Evolutionary conservation across 2,329 filamentous ascomycete genomes (phyloP), one percentile per base, ranked within the genome.

Genomic region (Hypoxylon sp.): DNA sequence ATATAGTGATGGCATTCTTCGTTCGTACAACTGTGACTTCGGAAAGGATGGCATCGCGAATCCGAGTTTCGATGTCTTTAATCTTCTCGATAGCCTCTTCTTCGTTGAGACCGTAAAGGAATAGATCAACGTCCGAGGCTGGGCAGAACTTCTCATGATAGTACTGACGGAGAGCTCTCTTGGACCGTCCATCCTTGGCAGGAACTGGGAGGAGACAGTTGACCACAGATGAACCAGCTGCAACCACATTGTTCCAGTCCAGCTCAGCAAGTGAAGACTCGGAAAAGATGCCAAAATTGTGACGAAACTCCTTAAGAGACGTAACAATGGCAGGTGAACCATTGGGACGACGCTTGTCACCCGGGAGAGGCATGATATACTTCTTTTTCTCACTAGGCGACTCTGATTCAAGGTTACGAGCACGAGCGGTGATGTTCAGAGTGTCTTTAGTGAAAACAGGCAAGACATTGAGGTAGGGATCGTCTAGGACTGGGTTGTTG

Each of bases 41-140:
- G n/a, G 86, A 82, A 15, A 95, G 76, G 43, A 95, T 86, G 3
- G 88, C 84, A 70, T 94, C 88, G 32, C 83, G 84, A 60, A 96
- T 80, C n/a, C 77, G 79, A 15, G 77, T 73, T 69, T 96, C 91
- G 52, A 96, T 93, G 59, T 90, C 77, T 66, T 88, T 87, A 71
- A 95, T 94, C 75, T 95, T 94, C 64, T 91, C 84, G 12, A 91
- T 75, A 0, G 89, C 90, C 66, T 92, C 76, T 36, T 91, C 83
- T 62, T 94, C 89, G 6, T 79, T 86, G 55, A 95, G 77, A 0
- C 87, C 90, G 63, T 94, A 93, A 20, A 96, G 73, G 67, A 96
- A 96, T 2, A 96, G 78, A 67, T 95, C 91, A 7, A 96, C 88
- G 68, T 96, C 91, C 3, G 89, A 93, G 1, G 90, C 90, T 0